These are phyloP conservation scores for Odontarrhena argentea DNA, from an alignment of 345 rosid genomes.

Conservation along the genomic window DNA sequence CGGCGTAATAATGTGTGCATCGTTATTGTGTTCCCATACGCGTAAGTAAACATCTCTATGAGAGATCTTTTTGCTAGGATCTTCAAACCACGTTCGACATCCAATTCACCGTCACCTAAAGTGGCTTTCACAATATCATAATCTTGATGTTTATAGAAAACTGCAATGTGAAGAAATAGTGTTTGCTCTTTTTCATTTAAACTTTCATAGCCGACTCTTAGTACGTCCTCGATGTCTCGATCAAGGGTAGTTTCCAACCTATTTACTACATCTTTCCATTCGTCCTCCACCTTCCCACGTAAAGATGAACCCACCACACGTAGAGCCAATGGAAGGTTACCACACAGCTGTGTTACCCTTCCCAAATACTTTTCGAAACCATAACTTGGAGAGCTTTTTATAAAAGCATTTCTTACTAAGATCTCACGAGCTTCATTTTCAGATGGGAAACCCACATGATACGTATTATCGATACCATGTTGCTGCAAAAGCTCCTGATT, in stretches of 20 bases:
- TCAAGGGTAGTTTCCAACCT: conserved; percentile 19
- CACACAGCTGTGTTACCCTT: conserved; percentile 1
- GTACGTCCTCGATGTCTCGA: conserved; percentile 5
- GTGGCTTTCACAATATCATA: not conserved
- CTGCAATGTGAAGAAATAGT: no score
- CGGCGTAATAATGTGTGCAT: no score
- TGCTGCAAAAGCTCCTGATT: conserved; percentile 30
- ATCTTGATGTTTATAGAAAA: no score
- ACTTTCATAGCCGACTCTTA: conserved; percentile 38
- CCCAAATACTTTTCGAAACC: not conserved
- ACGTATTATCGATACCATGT: not conserved
- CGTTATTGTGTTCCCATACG: no score
- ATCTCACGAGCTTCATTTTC: conserved; percentile 13
- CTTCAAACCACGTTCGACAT: no score
- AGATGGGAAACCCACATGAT: conserved; percentile 15
- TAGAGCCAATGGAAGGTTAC: conserved; percentile 40
- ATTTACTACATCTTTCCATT: conserved; percentile 31
- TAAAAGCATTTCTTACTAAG: conserved; percentile 29
- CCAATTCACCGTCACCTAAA: not conserved
- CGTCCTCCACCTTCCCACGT: not conserved
- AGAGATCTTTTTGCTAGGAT: no score
- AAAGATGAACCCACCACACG: conserved; percentile 1
- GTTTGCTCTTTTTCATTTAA: no score
- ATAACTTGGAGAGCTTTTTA: not conserved
- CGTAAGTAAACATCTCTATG: no score